Evolutionary conservation across 208 protist genomes (phyloP).

Genomic region (Trypanosoma boissoni): DNA sequence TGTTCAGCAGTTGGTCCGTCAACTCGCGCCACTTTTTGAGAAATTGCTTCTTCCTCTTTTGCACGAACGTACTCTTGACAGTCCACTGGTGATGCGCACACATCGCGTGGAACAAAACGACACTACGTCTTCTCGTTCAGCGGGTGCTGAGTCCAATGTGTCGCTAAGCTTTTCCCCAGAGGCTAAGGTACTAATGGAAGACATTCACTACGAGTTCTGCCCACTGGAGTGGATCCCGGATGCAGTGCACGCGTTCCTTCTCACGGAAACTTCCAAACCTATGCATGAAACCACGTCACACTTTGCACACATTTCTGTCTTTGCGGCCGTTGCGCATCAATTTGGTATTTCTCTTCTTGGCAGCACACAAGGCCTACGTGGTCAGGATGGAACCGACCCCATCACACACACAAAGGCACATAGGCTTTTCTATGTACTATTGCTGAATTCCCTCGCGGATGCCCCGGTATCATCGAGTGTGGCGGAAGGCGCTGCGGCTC

Average conservation of each 20-base stretch:
- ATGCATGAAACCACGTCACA: conserved; percentile 7
- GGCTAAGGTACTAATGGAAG: conserved; percentile 50
- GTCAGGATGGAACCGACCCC: conserved; percentile 18
- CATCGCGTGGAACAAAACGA: not conserved
- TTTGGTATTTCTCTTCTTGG: conserved; percentile 42
- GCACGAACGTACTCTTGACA: conserved; percentile 13
- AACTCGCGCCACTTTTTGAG: conserved; percentile 60
- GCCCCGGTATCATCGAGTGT: conserved; percentile 55
- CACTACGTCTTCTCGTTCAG: too few species aligned
- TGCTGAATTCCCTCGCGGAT: conserved; percentile 51
- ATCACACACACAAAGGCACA: conserved; percentile 22
- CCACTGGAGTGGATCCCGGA: conserved; percentile 78
- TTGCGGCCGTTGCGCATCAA: conserved; percentile 76
- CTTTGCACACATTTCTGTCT: conserved; percentile 55
- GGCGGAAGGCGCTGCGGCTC: conserved; percentile 53
- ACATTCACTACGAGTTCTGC: conserved; percentile 82
- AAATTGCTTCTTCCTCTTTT: conserved; percentile 21
- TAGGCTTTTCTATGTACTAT: conserved; percentile 39
- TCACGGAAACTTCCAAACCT: not conserved
- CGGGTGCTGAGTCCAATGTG: too few species aligned
- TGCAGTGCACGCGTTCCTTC: conserved; percentile 20
- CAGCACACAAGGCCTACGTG: conserved; percentile 23
- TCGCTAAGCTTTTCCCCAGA: conserved; percentile 55
- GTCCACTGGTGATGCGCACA: conserved; percentile 2
- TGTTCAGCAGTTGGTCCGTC: conserved; percentile 63